Evolutionary conservation across 768 basidiomycete genomes (phyloP), one percentile per base, ranked within the genome.

Genomic region (Hortiboletus flavorubellus): DNA sequence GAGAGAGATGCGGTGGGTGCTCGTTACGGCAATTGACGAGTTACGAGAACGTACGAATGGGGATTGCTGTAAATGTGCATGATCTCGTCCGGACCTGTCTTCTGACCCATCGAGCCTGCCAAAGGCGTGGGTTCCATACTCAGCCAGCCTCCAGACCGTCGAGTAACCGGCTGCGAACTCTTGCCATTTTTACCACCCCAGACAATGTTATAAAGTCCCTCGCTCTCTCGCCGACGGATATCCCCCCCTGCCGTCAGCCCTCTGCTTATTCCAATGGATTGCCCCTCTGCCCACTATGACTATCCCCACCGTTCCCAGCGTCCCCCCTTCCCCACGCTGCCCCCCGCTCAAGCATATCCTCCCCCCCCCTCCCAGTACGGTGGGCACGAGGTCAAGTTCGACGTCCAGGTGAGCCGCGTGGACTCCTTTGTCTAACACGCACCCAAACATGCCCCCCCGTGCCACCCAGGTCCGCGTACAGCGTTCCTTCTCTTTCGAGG

Each of bases 171-270:
- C 37, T 58, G 56, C 55, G 54, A 65, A 63, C 53, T 26, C 47
- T 18, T 16, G 54, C 64, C 54, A 43, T 66, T 55, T 63, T 58
- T 40, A 40, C 53, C 45, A 66, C 34, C 45, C 55, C 39, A 53
- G 46, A 68, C 67, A 70, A 68, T 49, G 68, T 69, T 69, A 71
- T 71, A 71, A 69, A 69, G 51, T 53, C 55, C 54, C 57, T 53
- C 54, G 12, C 56, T 49, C 49, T 49, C 37, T 38, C 49, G 50
- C 54, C 46, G 29, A 29, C 44, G 47, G 33, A 50, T 30, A 45
- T 23, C 44, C 26, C 54, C 34, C 59, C 66, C 53, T 68, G 58
- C 66, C 63, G 63, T 65, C 57, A 66, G 51, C 47, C 53, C 48
- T 40, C 41, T 31, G 34, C 43, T 45, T n/a, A 21, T 31, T 33